Percentiles rank a stretch among this genome's conserved stretches.
Evolutionary conservation across 345 rosid species (phyloP).

Genomic region (Populus euphratica): DNA sequence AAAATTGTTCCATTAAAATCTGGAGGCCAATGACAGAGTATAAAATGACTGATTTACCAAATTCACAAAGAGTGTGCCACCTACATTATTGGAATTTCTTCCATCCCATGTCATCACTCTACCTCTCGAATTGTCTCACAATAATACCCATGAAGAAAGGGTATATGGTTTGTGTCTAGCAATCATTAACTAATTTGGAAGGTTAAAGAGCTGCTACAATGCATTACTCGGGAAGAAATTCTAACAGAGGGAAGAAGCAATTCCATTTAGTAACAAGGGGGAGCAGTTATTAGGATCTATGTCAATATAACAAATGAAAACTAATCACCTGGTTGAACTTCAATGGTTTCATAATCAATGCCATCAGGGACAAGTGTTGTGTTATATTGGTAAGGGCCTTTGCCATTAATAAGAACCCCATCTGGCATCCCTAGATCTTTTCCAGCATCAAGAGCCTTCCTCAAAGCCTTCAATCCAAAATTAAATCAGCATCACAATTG

Average conservation of each 20-base stretch:
- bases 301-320: not conserved
- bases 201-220: not conserved
- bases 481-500: not conserved
- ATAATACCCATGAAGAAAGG: not conserved
- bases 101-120: not conserved
- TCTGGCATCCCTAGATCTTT: conserved; percentile 92
- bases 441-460: conserved; percentile 86
- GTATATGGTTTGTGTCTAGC: not conserved
- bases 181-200: not conserved
- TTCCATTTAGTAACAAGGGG: not conserved
- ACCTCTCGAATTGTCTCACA: not conserved
- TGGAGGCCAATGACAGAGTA: not conserved
- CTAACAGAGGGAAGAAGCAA: not conserved
- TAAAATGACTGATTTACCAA: not conserved
- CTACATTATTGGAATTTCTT: not conserved
- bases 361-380: conserved; percentile 72
- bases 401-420: conserved; percentile 95
- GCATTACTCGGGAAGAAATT: not conserved
- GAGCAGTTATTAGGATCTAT: not conserved
- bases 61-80: not conserved
- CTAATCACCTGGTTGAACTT: conserved; percentile 86
- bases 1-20: not conserved
- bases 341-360: conserved; percentile 68
- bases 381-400: conserved; percentile 93
- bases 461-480: conserved; percentile 61